Percentiles rank a stretch among this genome's conserved stretches.
Evolutionary conservation across 108 stramenopile genomes (phyloP).

Genomic region (Nitzschia sp.): DNA sequence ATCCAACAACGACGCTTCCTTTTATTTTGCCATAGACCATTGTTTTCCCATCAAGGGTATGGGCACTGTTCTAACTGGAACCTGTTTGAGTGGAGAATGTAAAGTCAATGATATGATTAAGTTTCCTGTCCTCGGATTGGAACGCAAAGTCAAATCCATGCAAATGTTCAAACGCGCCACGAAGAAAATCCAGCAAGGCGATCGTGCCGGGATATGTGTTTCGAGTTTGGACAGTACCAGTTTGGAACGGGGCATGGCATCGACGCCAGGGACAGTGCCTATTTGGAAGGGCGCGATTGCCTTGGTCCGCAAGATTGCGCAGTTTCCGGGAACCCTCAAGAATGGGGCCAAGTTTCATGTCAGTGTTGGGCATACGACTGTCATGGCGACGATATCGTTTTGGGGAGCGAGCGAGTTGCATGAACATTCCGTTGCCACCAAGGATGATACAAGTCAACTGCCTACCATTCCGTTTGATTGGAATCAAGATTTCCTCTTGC

Average conservation of each 20-base stretch:
- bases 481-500: conserved; percentile 78
- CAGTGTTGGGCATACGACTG: conserved; percentile 93
- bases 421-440: conserved; percentile 61
- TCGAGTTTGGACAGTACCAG: conserved; percentile 88
- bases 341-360: conserved; percentile 86
- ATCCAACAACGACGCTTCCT: conserved; percentile 21
- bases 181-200: conserved; percentile 76
- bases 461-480: conserved; percentile 75
- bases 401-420: conserved; percentile 91
- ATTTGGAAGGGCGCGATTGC: conserved; percentile 79
- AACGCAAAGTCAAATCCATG: conserved; percentile 93
- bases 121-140: conserved; percentile 81
- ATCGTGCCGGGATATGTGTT: conserved; percentile 96
- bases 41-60: conserved; percentile 95
- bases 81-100: conserved; percentile 79
- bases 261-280: conserved; percentile 84
- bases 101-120: conserved; percentile 90
- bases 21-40: conserved; percentile 91
- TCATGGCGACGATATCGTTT: conserved; percentile 95
- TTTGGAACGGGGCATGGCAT: conserved; percentile 89
- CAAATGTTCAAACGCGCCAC: conserved; percentile 95
- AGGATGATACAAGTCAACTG: conserved; percentile 73
- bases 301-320: conserved; percentile 87
- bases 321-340: conserved; percentile 51
- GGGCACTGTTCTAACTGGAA: conserved; percentile 97